Base-by-base conservation (phyloP, 2,329 filamentous ascomycete species). In the Fusarium phyllophilum region DNA sequence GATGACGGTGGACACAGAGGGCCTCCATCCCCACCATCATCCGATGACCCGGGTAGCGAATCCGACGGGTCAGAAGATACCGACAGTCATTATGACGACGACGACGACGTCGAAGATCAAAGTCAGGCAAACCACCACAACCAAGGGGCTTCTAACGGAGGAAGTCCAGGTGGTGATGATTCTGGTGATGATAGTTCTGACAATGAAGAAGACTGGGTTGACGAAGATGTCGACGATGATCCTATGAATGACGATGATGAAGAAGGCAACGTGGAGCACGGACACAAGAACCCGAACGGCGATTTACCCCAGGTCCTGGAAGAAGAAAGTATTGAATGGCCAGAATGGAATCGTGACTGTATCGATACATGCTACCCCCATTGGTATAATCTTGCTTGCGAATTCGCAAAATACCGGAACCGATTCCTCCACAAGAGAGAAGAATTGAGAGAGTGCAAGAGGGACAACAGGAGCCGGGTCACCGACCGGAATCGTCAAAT, bases 281-380 rank as follows among this genome's bases (percentile, higher is more conserved):
- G 34, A 3, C 7, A 20, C 3, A 73, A 24, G 2, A 14, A 57
- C 20, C 15, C 12, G 3, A 1, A 34, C 3, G 49, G 11, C 0
- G 18, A 5, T 1, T 7, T 70, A 7, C 7, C 1, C 1, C 9
- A 62, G 20, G 59, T 18, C 8, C 63, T 74, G 0, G 12, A 1
- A 1, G 63, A 62, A 31, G 72, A 69, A 10, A 4, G 1, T 0
- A 17, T 66, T 2, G 1, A 2, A 14, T 2, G 22, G 22, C 68
- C 68, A 44, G 41, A 38, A 1, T 75, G 70, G 62, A 3, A 49
- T 17, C 24, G 24, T 1, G 8, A 18, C 2, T 75, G 73, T 29
- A 0, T 20, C 6, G 6, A 15, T 8, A 68, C 66, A 22, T 75
- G 73, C 18, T 39, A 54, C 0, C 59, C 68, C 6, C 42, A 10